Evolutionary conservation across 768 basidiomycete species (phyloP).

Genomic region (Stropharia rugosoannulata): DNA sequence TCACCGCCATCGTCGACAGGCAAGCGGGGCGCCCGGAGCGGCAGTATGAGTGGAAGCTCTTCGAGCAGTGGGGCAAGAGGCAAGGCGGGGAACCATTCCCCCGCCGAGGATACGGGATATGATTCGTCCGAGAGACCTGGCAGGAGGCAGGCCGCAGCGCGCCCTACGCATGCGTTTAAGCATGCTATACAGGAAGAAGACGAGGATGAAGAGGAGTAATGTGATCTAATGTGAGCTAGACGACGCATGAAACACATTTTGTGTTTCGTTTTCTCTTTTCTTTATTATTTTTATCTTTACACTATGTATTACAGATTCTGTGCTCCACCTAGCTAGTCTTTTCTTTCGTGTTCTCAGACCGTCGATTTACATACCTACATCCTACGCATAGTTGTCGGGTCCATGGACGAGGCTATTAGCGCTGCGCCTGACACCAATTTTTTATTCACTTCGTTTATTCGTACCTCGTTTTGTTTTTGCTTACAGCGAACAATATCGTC

Average conservation of each 20-base stretch:
- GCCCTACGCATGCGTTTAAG: conserved; percentile 69
- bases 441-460: conserved; percentile 13
- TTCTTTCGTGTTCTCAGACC: conserved; percentile 1
- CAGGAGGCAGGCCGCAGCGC: conserved; percentile 65
- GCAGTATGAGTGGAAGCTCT: conserved; percentile 14
- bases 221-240: conserved; percentile 6
- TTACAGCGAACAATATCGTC: background rate
- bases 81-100: conserved; percentile 53
- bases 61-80: conserved; percentile 30
- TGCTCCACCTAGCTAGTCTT: background rate
- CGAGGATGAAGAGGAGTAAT: conserved; percentile 75
- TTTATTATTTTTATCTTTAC: conserved; percentile 6
- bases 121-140: conserved; percentile 53
- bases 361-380: background rate
- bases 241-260: background rate
- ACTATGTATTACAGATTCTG: background rate
- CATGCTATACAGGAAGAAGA: conserved; percentile 84
- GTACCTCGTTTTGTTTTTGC: background rate
- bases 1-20: background rate
- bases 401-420: background rate
- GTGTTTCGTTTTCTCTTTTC: background rate
- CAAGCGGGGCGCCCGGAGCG: conserved; percentile 3
- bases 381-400: background rate
- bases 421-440: background rate
- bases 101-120: conserved; percentile 52